phyloP scores from a whole-genome alignment of 2,329 filamentous ascomycete genomes.

The Gliomastix tumulicola region DNA sequence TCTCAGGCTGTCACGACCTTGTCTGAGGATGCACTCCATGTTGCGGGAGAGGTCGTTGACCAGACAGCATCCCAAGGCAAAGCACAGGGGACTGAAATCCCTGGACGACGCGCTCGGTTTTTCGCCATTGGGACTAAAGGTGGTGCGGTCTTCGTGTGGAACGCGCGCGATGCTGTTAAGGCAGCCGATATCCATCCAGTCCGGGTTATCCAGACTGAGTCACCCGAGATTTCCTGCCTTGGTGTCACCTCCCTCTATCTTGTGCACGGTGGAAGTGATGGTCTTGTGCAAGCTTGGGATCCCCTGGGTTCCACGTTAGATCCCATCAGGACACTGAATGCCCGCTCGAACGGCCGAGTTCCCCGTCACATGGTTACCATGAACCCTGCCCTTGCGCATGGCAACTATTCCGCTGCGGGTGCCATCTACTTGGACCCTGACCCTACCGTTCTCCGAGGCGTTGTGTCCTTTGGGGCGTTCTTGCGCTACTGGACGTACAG shows the following conservation, averaged over 20 bases:
- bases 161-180: conserved; percentile 57
- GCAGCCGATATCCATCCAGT: conserved; percentile 54
- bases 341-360: conserved; percentile 73
- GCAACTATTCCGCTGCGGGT: conserved; percentile 74
- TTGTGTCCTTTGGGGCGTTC: conserved; percentile 80
- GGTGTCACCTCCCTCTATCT: conserved; percentile 81
- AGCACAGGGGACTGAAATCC: conserved; percentile 49
- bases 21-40: conserved; percentile 66
- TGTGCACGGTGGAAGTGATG: conserved; percentile 90
- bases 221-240: conserved; percentile 76
- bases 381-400: conserved; percentile 54
- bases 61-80: neutral
- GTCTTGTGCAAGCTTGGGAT: conserved; percentile 94
- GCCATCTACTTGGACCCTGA: conserved; percentile 85
- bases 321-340: conserved; percentile 81
- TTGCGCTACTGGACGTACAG: conserved; percentile 93
- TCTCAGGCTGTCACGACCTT: conserved; percentile 62
- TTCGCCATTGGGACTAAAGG: conserved; percentile 73
- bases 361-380: conserved; percentile 60
- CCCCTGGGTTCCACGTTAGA: conserved; percentile 73
- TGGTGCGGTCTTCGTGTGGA: conserved; percentile 78
- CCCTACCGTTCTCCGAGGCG: conserved; percentile 74
- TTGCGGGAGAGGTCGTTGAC: conserved; percentile 1
- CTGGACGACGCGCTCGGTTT: conserved; percentile 76
- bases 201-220: conserved; percentile 84